These are phyloP conservation scores for Exophiala calicioides DNA, from an alignment of 2,329 filamentous ascomycete species.

Conservation along the genomic window DNA sequence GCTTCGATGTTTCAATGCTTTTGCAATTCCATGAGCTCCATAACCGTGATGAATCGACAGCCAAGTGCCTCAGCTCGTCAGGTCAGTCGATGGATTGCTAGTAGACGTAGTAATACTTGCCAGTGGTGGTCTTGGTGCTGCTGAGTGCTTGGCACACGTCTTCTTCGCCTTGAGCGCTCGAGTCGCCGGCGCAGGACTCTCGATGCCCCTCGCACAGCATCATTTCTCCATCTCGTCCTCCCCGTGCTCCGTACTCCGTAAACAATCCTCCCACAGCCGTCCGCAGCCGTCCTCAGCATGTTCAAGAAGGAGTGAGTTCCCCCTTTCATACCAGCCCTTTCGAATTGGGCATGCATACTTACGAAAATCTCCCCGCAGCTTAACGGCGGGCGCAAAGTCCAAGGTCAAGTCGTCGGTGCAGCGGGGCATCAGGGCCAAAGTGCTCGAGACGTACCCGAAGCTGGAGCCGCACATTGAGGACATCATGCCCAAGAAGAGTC, in stretches of 20 bases:
- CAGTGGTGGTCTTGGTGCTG: too few relatives aligned
- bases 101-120: too few relatives aligned
- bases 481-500: conserved; percentile 90
- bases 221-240: too few relatives aligned
- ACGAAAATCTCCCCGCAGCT: conserved; percentile 51
- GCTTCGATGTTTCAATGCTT: too few relatives aligned
- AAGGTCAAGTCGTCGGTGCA: conserved; percentile 98
- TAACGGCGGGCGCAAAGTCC: conserved; percentile 77
- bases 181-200: too few relatives aligned
- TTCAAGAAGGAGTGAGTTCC: conserved; percentile 29
- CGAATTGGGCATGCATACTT: background rate
- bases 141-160: too few relatives aligned
- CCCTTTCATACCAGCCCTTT: background rate
- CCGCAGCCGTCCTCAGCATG: conserved; percentile 21
- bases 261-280: background rate
- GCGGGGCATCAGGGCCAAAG: conserved; percentile 77
- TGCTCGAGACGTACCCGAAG: conserved; percentile 81
- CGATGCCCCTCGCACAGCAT: too few relatives aligned
- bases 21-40: too few relatives aligned
- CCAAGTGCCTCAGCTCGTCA: too few relatives aligned
- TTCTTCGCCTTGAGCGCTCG: too few relatives aligned
- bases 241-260: background rate
- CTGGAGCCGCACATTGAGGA: conserved; percentile 88
- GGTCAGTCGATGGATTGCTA: too few relatives aligned
- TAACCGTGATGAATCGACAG: too few relatives aligned